Percentiles rank a stretch among this genome's conserved stretches.
phyloP scores from a whole-genome alignment of 1,284 basidiomycete species.

The Athelia sp. region DNA sequence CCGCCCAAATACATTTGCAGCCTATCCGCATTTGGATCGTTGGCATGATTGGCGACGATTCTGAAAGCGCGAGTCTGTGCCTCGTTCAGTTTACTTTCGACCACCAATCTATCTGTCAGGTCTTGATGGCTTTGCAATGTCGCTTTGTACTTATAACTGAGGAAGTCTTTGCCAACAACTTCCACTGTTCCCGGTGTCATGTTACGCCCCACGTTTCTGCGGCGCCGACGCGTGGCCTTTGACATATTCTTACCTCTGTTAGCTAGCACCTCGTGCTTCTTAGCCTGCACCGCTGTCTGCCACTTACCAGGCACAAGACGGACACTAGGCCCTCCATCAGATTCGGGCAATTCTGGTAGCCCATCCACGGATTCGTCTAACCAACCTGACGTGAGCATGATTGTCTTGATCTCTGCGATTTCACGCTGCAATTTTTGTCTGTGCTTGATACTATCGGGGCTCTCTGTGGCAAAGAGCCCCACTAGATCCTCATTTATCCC shows the following conservation, averaged over 20 bases:
- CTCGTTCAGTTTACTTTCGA: slow-evolving; percentile 16
- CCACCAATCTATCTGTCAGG: not conserved
- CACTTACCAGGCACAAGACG: too few relatives aligned
- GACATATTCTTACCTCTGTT: not conserved
- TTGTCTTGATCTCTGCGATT: too few relatives aligned
- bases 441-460: too few relatives aligned
- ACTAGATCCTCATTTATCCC: too few relatives aligned
- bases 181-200: not conserved
- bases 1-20: slow-evolving; percentile 32
- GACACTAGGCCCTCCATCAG: too few relatives aligned
- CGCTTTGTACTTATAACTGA: not conserved
- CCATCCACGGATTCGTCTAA: too few relatives aligned
- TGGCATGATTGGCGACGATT: slow-evolving; percentile 26
- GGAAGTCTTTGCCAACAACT: not conserved
- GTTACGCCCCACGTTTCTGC: not conserved
- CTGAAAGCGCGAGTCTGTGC: slow-evolving; percentile 29
- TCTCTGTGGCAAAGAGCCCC: too few relatives aligned
- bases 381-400: too few relatives aligned
- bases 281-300: not conserved
- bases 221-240: not conserved
- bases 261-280: not conserved
- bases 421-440: too few relatives aligned
- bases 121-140: not conserved
- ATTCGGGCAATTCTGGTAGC: too few relatives aligned
- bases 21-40: slow-evolving; percentile 10